phyloP scores from a whole-genome alignment of 192 early-diverging fungal species.

The Backusella circina region DNA sequence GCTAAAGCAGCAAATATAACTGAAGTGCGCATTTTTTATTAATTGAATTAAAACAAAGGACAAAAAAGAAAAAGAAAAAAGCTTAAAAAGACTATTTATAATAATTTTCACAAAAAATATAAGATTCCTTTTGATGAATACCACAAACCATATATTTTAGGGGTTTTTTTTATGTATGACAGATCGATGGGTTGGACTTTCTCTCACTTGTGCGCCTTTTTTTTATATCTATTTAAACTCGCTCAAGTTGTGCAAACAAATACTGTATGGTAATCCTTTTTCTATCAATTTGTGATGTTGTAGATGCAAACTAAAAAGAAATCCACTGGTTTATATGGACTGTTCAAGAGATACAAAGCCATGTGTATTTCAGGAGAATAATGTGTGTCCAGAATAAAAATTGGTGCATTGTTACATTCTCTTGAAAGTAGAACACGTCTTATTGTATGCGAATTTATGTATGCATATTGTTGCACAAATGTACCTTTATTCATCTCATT shows the following conservation, averaged over 20 bases:
- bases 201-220: background rate
- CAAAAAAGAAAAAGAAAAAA: background rate
- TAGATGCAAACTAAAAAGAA: background rate
- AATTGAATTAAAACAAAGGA: background rate
- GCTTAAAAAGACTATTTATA: background rate
- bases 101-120: slow-evolving; percentile 1
- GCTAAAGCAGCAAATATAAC: background rate
- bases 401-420: background rate
- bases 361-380: background rate
- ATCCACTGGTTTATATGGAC: too few species aligned
- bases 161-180: slow-evolving; percentile 1
- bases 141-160: background rate
- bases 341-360: background rate
- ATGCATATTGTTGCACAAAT: background rate
- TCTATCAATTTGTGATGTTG: background rate
- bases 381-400: background rate
- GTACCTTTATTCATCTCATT: background rate
- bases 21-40: background rate
- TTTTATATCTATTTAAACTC: background rate
- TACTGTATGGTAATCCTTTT: background rate
- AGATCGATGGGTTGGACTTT: background rate
- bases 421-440: background rate
- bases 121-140: background rate
- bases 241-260: background rate
- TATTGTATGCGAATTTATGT: background rate